Evolutionary conservation across 306 rosid genomes (phyloP).

Genomic region (Ormosia semicastrata): DNA sequence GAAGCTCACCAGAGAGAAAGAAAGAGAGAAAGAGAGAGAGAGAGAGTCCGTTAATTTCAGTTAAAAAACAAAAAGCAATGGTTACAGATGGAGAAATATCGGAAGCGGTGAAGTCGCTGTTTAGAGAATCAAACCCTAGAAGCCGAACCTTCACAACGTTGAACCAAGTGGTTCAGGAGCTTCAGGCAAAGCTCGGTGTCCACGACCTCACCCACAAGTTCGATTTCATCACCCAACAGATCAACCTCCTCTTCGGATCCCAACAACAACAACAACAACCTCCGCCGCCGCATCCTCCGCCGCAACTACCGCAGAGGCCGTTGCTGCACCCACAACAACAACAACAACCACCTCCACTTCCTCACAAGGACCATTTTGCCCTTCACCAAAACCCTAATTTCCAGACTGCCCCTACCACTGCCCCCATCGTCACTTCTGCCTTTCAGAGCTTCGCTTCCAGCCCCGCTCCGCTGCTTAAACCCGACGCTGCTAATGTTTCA

Average conservation of each 20-base stretch:
- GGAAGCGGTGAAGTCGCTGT: slow-evolving; percentile 52
- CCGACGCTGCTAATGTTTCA: slow-evolving; percentile 2
- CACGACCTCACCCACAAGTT: slow-evolving; percentile 65
- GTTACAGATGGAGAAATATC: slow-evolving; percentile 73
- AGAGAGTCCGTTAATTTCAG: slow-evolving; percentile 38
- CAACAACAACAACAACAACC: slow-evolving; percentile 18
- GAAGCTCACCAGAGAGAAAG: slow-evolving; percentile 5
- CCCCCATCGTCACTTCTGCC: slow-evolving; percentile 37
- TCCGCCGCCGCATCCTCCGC: slow-evolving; percentile 21
- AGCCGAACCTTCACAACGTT: slow-evolving; percentile 41
- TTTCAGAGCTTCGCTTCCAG: slow-evolving; percentile 44
- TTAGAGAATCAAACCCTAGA: slow-evolving; percentile 49
- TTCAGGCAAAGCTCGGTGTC: slow-evolving; percentile 69
- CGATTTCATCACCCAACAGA: slow-evolving; percentile 64
- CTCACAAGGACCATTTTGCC: slow-evolving; percentile 52
- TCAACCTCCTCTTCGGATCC: slow-evolving; percentile 49
- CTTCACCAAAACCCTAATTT: slow-evolving; percentile 65
- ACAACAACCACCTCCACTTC: neutral
- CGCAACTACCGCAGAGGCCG: slow-evolving; percentile 20
- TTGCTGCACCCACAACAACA: slow-evolving; percentile 6
- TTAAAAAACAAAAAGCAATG: slow-evolving; percentile 32
- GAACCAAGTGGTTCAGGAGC: slow-evolving; percentile 59
- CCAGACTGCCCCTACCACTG: slow-evolving; percentile 24
- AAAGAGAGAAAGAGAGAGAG: slow-evolving; percentile 24
- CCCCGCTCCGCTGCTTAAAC: slow-evolving; percentile 22